Percentiles rank a stretch among this genome's conserved stretches.
Conservation (phyloP, 139 green algal species). For the Pleodorina starrii region DNA sequence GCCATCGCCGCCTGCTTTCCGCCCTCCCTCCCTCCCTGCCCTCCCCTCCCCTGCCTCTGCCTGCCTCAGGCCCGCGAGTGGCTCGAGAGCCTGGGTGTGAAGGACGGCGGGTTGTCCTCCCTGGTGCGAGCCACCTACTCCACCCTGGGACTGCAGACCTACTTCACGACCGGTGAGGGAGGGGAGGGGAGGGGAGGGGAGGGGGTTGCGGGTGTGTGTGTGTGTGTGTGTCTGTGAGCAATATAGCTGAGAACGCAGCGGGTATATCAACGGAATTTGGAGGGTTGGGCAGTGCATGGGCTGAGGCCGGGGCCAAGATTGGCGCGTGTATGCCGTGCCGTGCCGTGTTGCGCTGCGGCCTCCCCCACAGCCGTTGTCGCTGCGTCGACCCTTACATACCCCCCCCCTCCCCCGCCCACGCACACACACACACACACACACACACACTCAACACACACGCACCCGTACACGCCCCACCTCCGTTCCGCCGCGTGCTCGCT, state of each 20-base stretch:
- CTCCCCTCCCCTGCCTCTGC: neutral
- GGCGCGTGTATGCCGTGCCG: too few species aligned
- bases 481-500: neutral
- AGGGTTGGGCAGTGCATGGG: too few species aligned
- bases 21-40: neutral
- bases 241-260: too few species aligned
- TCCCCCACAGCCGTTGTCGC: too few species aligned
- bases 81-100: conserved; percentile 86
- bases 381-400: neutral
- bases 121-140: conserved; percentile 86
- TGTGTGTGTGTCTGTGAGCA: too few species aligned
- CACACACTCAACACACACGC: too few species aligned
- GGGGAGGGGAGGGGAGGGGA: neutral
- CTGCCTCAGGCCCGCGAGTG: conserved; percentile 77
- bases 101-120: conserved; percentile 84
- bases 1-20: too few species aligned
- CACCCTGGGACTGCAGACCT: conserved; percentile 94
- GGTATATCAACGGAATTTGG: too few species aligned
- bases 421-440: neutral
- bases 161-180: conserved; percentile 93
- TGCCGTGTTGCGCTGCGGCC: too few species aligned
- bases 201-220: neutral
- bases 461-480: too few species aligned
- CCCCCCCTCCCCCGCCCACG: neutral
- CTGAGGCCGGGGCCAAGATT: too few species aligned